Percentiles rank a stretch among this genome's conserved stretches.
These are phyloP conservation scores for Tagetes patula DNA, from an alignment of 129 eudicot species.

Conservation along the genomic window DNA sequence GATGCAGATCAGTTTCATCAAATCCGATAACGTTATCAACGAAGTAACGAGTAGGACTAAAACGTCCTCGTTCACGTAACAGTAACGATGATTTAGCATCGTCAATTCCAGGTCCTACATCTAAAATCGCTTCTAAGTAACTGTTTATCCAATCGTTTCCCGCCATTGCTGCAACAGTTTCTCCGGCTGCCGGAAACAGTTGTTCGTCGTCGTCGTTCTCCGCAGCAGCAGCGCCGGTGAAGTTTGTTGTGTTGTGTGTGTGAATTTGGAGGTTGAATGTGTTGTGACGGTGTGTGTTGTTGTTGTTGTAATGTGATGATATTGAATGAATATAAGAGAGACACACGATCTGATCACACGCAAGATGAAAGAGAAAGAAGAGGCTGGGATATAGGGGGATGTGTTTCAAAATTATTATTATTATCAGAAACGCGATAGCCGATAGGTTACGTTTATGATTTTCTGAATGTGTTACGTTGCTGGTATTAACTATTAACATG, in stretches of 20 bases:
- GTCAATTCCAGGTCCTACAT: constrained; percentile 82
- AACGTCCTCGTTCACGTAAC: constrained; percentile 85
- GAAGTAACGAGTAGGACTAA: constrained; percentile 91
- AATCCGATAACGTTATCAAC: constrained; percentile 94
- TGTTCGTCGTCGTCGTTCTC: too few relatives aligned
- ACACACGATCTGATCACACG: constrained; percentile 40
- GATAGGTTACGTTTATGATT: too few relatives aligned
- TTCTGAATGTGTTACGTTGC: too few relatives aligned
- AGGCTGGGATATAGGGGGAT: constrained; percentile 36
- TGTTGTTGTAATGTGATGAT: constrained; percentile 25
- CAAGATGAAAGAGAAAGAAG: constrained; percentile 29
- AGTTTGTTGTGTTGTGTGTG: background rate
- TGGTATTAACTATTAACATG: too few relatives aligned
- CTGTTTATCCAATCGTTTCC: constrained; percentile 99
- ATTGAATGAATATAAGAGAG: constrained; percentile 24
- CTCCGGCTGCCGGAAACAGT: background rate
- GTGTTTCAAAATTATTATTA: background rate
- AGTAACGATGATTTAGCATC: constrained; percentile 76
- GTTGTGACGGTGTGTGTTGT: constrained; percentile 13
- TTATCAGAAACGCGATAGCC: too few relatives aligned
- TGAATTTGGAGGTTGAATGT: constrained; percentile 8
- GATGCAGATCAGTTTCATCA: constrained; percentile 98
- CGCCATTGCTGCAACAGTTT: constrained; percentile 49
- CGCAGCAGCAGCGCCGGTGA: too few relatives aligned
- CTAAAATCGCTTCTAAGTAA: constrained; percentile 90